A percentile compares a stretch with the other conserved stretches of the same genome.
phyloP scores from a whole-genome alignment of 306 rosid species.

The Ochetophila trinervis region DNA sequence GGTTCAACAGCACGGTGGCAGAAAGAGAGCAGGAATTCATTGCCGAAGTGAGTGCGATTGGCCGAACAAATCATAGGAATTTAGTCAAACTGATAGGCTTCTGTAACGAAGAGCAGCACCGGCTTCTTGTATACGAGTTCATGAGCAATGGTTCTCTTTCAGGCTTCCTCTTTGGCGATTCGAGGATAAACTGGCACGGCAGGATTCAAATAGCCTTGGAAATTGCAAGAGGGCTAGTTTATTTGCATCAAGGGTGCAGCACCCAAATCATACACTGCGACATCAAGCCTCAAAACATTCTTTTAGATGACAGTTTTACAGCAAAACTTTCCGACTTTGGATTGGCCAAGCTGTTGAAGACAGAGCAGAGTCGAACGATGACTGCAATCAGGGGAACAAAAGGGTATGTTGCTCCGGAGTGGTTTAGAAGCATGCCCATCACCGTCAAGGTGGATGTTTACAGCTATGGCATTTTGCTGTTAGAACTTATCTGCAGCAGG shows the following conservation, averaged over 20 bases:
- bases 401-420: conserved; percentile 33
- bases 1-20: conserved; percentile 31
- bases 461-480: conserved; percentile 29
- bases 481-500: conserved; percentile 21
- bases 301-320: conserved; percentile 14
- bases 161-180: conserved; percentile 27
- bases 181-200: conserved; percentile 13
- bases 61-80: conserved; percentile 22
- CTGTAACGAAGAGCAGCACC: conserved; percentile 14
- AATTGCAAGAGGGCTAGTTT: conserved; percentile 28
- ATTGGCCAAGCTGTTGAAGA: conserved; percentile 28
- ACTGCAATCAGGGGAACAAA: conserved; percentile 23
- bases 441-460: conserved; percentile 28
- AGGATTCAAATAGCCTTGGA: conserved; percentile 28
- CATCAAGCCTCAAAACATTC: conserved; percentile 37
- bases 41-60: conserved; percentile 5
- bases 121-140: conserved; percentile 23
- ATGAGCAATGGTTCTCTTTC: conserved; percentile 28
- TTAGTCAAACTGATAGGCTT: conserved; percentile 22
- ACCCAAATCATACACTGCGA: conserved; percentile 30
- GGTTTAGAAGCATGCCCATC: conserved; percentile 26
- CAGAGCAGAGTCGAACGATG: not conserved
- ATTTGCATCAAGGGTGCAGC: too few species aligned
- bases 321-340: conserved; percentile 28
- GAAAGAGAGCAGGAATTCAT: conserved; percentile 39